A percentile compares a stretch with the other conserved stretches of the same genome.
phyloP scores from a whole-genome alignment of 441 rosid genomes.

The Breynia disticha region DNA sequence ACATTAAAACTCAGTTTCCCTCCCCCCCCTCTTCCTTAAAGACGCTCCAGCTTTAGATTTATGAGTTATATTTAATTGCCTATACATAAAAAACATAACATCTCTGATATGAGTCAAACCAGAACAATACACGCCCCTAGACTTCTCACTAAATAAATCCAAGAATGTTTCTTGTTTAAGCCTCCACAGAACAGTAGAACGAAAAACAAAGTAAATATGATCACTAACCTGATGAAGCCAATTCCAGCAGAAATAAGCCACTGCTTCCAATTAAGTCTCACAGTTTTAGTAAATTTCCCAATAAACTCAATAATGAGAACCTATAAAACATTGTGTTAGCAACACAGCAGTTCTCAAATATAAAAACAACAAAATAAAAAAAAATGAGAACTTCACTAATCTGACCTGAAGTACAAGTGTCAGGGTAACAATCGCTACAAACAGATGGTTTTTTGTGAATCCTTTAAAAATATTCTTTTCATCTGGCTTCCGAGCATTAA shows the following conservation, averaged over 20 bases:
- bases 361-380: neutral
- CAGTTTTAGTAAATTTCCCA: conserved; percentile 70
- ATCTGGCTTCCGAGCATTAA: conserved; percentile 92
- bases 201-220: neutral
- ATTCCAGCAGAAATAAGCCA: conserved; percentile 61
- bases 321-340: conserved; percentile 21
- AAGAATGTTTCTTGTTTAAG: neutral
- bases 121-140: no score
- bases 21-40: no score
- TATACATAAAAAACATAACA: no score
- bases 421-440: conserved; percentile 55
- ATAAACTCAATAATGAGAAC: conserved; percentile 66
- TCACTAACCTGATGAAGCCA: conserved; percentile 55
- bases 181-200: neutral
- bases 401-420: conserved; percentile 80
- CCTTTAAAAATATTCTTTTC: conserved; percentile 68
- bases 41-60: no score
- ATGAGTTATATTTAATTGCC: no score
- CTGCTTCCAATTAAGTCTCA: conserved; percentile 59
- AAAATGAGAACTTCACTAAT: neutral
- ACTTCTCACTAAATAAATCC: neutral
- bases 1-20: no score
- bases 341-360: neutral
- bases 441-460: conserved; percentile 56
- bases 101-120: no score